phyloP scores from a whole-genome alignment of 148 eudicot genomes.

The Pharnaceum exiguum region DNA sequence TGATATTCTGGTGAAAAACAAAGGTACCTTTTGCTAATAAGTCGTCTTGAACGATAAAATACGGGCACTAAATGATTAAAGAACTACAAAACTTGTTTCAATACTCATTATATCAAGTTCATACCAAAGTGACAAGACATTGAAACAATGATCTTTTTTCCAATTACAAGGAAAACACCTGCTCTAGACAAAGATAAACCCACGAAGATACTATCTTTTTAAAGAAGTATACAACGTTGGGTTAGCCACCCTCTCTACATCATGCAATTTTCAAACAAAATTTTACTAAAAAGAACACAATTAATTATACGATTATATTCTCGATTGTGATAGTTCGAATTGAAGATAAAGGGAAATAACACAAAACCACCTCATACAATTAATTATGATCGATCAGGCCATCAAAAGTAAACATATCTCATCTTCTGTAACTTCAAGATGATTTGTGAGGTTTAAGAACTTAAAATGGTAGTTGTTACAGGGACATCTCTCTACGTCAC shows the following conservation, averaged over 20 bases:
- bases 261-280: conserved; percentile 2
- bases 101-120: background rate
- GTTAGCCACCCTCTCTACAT: conserved; percentile 4
- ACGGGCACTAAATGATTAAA: conserved; percentile 6
- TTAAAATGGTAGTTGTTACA: conserved; percentile 3
- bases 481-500: background rate
- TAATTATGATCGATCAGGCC: background rate
- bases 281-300: background rate
- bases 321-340: background rate
- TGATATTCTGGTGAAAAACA: background rate
- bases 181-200: background rate
- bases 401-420: conserved; percentile 9
- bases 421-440: conserved; percentile 11
- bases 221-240: background rate
- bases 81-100: conserved; percentile 18
- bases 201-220: conserved; percentile 4
- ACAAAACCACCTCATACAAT: too few relatives aligned
- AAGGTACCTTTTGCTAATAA: too few relatives aligned
- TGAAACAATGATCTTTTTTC: background rate
- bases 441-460: conserved; percentile 8
- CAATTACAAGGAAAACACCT: background rate
- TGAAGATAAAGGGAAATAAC: background rate
- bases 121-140: background rate
- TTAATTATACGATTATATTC: background rate
- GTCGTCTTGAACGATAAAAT: background rate